A percentile compares a stretch with the other conserved stretches of the same genome.
These are phyloP conservation scores for Ustilago shanxiensis DNA, from an alignment of 1,284 basidiomycete species.

Conservation along the genomic window DNA sequence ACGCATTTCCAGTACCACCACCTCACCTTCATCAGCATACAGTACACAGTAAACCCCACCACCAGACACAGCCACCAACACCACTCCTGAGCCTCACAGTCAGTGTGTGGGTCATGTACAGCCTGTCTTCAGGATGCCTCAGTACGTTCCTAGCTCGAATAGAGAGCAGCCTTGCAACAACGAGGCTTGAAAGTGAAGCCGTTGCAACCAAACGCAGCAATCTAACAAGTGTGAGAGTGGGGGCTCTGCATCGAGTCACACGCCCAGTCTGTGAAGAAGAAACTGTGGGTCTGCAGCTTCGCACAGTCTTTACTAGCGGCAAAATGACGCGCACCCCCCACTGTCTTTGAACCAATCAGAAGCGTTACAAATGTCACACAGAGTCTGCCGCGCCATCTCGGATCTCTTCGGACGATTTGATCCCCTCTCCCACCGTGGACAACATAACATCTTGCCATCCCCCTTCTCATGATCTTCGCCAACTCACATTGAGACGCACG, in stretches of 20 bases:
- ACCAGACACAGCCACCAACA: too few species aligned
- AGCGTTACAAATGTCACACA: slow-evolving; percentile 19
- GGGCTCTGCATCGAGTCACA: slow-evolving; percentile 10
- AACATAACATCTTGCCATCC: too few species aligned
- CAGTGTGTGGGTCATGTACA: background rate
- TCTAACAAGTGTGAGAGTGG: slow-evolving; percentile 5
- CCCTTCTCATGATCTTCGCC: too few species aligned
- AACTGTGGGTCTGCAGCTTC: background rate
- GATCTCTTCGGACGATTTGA: slow-evolving; percentile 39
- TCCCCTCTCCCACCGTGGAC: background rate
- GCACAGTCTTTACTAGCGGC: too few species aligned
- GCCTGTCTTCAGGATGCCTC: background rate
- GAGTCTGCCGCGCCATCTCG: slow-evolving; percentile 17
- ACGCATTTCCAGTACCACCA: slow-evolving; percentile 11
- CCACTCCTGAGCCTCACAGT: too few species aligned
- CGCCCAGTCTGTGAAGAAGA: background rate
- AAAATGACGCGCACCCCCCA: slow-evolving; percentile 11
- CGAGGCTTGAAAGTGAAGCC: too few species aligned
- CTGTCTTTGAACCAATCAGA: slow-evolving; percentile 22
- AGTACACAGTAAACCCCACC: too few species aligned
- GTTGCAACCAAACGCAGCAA: background rate
- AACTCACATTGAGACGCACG: background rate
- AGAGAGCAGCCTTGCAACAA: background rate
- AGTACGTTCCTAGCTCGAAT: background rate
- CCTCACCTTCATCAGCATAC: too few species aligned